phyloP scores from a whole-genome alignment of 2,329 filamentous ascomycete genomes.

The Dactylellina sp. region DNA sequence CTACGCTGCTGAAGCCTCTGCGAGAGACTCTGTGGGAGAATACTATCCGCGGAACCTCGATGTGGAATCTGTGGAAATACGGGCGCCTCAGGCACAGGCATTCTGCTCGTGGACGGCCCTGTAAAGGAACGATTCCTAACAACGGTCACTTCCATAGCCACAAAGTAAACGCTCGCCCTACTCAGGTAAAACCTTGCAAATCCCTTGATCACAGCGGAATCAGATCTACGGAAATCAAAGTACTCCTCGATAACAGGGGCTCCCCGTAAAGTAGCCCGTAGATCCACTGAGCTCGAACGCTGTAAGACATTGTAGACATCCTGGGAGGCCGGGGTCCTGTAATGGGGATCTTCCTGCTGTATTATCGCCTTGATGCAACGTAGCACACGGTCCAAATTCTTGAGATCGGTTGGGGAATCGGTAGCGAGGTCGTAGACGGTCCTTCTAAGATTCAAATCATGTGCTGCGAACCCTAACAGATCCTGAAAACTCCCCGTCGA shows the following conservation, averaged over 20 bases:
- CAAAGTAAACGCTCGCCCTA: conserved; percentile 55
- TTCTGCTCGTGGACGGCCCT: conserved; percentile 46
- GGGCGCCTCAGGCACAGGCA: conserved; percentile 39
- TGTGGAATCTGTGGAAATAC: conserved; percentile 48
- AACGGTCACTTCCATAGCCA: conserved; percentile 52
- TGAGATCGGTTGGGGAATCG: conserved; percentile 54
- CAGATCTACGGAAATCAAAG: conserved; percentile 53
- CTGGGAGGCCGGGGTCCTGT: conserved; percentile 48
- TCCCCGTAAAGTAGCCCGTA: conserved; percentile 51
- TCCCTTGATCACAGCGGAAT: conserved; percentile 53
- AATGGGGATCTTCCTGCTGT: conserved; percentile 54
- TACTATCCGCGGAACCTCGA: conserved; percentile 48
- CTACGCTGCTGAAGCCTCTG: no score
- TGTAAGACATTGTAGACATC: conserved; percentile 56
- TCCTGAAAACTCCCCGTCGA: conserved; percentile 61
- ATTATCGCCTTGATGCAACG: conserved; percentile 56
- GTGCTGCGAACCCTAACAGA: conserved; percentile 49
- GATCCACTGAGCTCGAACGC: conserved; percentile 49
- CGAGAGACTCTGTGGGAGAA: conserved; percentile 43
- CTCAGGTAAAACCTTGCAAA: conserved; percentile 54
- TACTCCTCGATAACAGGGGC: conserved; percentile 53
- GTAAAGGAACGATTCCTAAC: conserved; percentile 52
- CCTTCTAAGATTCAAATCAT: conserved; percentile 51
- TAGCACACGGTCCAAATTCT: conserved; percentile 55
- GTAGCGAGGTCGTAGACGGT: conserved; percentile 56